These are phyloP conservation scores for Berkeleyomyces basicola DNA, from an alignment of 2,329 filamentous ascomycete genomes.

Conservation along the genomic window DNA sequence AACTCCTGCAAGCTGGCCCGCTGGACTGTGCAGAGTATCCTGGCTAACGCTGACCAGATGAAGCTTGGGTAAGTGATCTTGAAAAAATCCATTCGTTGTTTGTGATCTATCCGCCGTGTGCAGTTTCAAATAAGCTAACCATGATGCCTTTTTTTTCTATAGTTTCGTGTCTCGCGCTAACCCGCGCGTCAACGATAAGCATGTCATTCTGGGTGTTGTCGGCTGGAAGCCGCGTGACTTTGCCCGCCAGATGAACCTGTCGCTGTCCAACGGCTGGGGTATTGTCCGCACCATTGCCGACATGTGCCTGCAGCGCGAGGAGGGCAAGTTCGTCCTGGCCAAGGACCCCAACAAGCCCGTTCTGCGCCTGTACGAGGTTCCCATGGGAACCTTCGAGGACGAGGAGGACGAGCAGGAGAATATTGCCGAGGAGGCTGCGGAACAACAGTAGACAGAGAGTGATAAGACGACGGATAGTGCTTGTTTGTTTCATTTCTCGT, in stretches of 20 bases:
- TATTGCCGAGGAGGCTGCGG: conserved; percentile 32
- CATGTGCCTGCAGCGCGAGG: conserved; percentile 62
- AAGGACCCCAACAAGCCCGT: conserved; percentile 97
- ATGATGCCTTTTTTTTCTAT: conserved; percentile 18
- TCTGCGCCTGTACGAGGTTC: conserved; percentile 83
- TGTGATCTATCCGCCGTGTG: neutral
- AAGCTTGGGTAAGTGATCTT: conserved; percentile 64
- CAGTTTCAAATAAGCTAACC: neutral
- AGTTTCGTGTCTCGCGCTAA: conserved; percentile 92
- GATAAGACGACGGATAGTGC: neutral
- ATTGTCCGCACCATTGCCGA: conserved; percentile 97
- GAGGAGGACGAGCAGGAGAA: conserved; percentile 40
- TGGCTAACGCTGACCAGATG: conserved; percentile 95
- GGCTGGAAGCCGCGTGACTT: conserved; percentile 98
- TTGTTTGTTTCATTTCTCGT: neutral
- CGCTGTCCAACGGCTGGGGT: conserved; percentile 93
- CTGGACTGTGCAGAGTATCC: conserved; percentile 93
- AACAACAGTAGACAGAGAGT: conserved; percentile 8
- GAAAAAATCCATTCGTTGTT: neutral
- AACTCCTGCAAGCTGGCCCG: conserved; percentile 97
- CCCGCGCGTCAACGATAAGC: conserved; percentile 81
- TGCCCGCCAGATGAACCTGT: conserved; percentile 93
- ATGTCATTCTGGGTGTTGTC: conserved; percentile 87
- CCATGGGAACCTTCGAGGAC: conserved; percentile 70
- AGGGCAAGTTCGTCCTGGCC: conserved; percentile 66